Evolutionary conservation across 176 grass and related monocot genomes (phyloP), one percentile per base, ranked within the genome.

Genomic region (Alloteropsis semialata): DNA sequence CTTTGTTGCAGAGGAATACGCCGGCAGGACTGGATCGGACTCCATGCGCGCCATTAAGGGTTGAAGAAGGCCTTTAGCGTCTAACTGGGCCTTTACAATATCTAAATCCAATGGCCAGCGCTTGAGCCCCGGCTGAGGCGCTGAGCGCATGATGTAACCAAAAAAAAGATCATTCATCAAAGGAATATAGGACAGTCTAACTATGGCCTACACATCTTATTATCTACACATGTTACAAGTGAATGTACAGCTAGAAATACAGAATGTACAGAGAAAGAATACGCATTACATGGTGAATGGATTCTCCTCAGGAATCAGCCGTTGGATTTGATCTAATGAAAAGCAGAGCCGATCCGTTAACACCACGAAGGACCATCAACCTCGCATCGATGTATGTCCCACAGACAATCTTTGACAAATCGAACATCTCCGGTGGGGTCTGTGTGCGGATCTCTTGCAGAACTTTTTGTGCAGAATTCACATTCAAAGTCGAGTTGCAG

Each of bases 361-460:
- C 87, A 54, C 96, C 85, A 11, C 91, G 88, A 58, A 98, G 89
- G 88, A 98, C 86, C 91, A 98, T 86, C 84, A 98, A 71, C 56
- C 96, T 91, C 14, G 96, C 82, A 77, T 98, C 96, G 6, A 98
- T 81, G 54, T 98, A 98, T 25, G 92, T 95, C 65, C 96, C 96
- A 18, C 96, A 95, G 37, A 95, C 82, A 77, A 95, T 56, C 77
- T 89, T 93, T 33, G 92, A 89, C 32, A 98, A 75, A 45, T 98
- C 96, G 1, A 98, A 98, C 88, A 95, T 93, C 73, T 98, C 96
- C 1, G 83, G 89, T 18, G 92, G 96, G 15, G 84, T 93, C 79
- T 98, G 92, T 45, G 64, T 98, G 53, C 86, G 86, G 75, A 93
- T 81, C 84, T 98, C 96, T 53, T 82, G 78, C 76, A 98, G 89